These are phyloP conservation scores for Dryas integrifolia DNA, from an alignment of 331 rosid genomes.

Conservation along the genomic window DNA sequence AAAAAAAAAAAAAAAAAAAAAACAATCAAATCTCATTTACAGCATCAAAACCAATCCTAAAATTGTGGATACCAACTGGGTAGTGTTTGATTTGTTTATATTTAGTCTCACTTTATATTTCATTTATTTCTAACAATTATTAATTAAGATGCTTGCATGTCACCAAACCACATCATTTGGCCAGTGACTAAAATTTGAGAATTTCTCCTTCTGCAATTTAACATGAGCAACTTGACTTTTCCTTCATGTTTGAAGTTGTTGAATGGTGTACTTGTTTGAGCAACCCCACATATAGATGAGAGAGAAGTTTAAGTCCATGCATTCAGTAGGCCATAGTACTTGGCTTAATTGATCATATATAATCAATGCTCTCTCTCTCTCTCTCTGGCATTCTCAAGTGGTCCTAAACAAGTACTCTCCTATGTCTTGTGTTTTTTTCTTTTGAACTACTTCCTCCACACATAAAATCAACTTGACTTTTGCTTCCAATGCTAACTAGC, in stretches of 20 bases:
- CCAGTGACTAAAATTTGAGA: too few relatives aligned
- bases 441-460: slow-evolving; percentile 44
- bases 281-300: slow-evolving; percentile 24
- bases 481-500: slow-evolving; percentile 21
- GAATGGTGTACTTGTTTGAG: slow-evolving; percentile 29
- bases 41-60: too few relatives aligned
- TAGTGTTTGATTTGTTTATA: too few relatives aligned
- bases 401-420: slow-evolving; percentile 42
- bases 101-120: too few relatives aligned
- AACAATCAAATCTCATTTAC: too few relatives aligned
- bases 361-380: slow-evolving; percentile 12
- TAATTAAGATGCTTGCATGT: too few relatives aligned
- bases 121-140: too few relatives aligned
- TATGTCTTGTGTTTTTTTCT: slow-evolving; percentile 35
- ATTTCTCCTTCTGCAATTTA: slow-evolving; percentile 15
- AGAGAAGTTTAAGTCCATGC: slow-evolving; percentile 15
- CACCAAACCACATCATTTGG: too few relatives aligned
- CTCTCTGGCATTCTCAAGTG: slow-evolving; percentile 38
- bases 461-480: slow-evolving; percentile 38
- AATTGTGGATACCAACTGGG: too few relatives aligned
- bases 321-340: slow-evolving; percentile 36
- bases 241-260: slow-evolving; percentile 26
- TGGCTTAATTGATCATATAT: slow-evolving; percentile 26
- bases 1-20: too few relatives aligned
- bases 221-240: slow-evolving; percentile 31